Percentiles rank a stretch among this genome's conserved stretches.
Evolutionary conservation across 306 rosid species (phyloP).

Genomic region (Dicorynia guianensis): DNA sequence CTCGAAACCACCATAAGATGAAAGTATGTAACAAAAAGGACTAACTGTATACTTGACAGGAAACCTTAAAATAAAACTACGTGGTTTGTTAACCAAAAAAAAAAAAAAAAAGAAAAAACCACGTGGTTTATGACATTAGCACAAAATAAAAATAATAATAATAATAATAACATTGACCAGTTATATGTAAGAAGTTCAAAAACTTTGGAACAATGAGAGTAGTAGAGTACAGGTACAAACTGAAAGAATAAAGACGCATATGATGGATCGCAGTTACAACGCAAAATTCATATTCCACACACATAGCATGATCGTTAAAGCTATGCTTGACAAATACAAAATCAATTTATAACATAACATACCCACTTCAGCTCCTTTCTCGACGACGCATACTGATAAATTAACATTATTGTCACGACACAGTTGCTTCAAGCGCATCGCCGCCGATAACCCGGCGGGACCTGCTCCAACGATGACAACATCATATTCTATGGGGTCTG

Average conservation of each 20-base stretch:
- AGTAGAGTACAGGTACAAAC: not conserved
- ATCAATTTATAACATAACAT: conserved; percentile 22
- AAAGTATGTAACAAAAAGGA: not conserved
- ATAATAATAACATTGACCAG: too few relatives aligned
- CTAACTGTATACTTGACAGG: too few relatives aligned
- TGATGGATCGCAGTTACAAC: not conserved
- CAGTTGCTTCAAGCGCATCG: conserved; percentile 81
- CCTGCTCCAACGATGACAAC: conserved; percentile 98
- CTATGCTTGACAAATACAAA: too few relatives aligned
- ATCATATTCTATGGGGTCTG: conserved; percentile 71
- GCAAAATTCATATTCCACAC: too few relatives aligned
- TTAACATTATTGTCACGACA: conserved; percentile 67
- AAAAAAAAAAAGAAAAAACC: too few relatives aligned
- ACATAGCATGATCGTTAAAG: too few relatives aligned
- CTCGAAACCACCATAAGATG: not conserved
- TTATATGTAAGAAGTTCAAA: not conserved
- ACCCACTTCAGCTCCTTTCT: conserved; percentile 96
- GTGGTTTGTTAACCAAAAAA: too few relatives aligned
- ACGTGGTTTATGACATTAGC: too few relatives aligned
- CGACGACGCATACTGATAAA: conserved; percentile 87
- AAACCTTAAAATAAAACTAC: too few relatives aligned
- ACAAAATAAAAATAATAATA: too few relatives aligned
- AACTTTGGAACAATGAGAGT: too few relatives aligned
- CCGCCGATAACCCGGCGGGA: conserved; percentile 94
- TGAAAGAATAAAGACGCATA: not conserved